phyloP scores from a whole-genome alignment of 495 filamentous ascomycete species.

The Elasticomyces elasticus region DNA sequence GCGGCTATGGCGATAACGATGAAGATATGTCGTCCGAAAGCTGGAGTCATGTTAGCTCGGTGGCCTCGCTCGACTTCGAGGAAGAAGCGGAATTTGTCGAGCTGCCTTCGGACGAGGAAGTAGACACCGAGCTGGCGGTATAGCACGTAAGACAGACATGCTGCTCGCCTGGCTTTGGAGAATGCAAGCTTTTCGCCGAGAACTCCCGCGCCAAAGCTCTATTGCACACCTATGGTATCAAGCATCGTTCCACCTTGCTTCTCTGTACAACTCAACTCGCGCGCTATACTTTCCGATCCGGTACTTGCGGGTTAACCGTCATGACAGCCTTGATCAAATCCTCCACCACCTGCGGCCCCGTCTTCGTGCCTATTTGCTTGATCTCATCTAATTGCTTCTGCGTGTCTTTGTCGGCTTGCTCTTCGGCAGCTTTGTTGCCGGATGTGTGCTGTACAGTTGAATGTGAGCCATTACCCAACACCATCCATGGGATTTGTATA shows the following conservation, averaged over 20 bases:
- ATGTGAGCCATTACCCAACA: background rate
- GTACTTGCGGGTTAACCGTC: constrained; percentile 63
- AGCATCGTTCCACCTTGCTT: background rate
- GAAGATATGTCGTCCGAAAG: too few relatives aligned
- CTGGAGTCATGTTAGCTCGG: too few relatives aligned
- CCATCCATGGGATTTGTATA: too few relatives aligned
- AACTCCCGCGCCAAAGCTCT: too few relatives aligned
- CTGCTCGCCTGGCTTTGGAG: background rate
- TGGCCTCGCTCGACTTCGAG: too few relatives aligned
- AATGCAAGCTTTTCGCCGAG: background rate
- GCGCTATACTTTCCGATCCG: constrained; percentile 33
- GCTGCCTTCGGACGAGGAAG: background rate
- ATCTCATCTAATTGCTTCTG: constrained; percentile 75
- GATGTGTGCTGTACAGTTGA: constrained; percentile 55
- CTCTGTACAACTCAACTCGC: background rate
- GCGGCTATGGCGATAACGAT: too few relatives aligned
- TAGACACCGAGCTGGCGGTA: background rate
- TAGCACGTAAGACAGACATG: too few relatives aligned
- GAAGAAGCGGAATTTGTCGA: too few relatives aligned
- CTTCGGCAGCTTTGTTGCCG: constrained; percentile 78
- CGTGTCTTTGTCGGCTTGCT: constrained; percentile 73
- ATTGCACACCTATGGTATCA: background rate
- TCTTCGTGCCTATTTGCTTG: constrained; percentile 64
- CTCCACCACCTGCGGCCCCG: constrained; percentile 66
- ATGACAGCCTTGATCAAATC: constrained; percentile 70